Conservation (phyloP, 495 filamentous ascomycete species). For the Apiosordaria backusii region DNA sequence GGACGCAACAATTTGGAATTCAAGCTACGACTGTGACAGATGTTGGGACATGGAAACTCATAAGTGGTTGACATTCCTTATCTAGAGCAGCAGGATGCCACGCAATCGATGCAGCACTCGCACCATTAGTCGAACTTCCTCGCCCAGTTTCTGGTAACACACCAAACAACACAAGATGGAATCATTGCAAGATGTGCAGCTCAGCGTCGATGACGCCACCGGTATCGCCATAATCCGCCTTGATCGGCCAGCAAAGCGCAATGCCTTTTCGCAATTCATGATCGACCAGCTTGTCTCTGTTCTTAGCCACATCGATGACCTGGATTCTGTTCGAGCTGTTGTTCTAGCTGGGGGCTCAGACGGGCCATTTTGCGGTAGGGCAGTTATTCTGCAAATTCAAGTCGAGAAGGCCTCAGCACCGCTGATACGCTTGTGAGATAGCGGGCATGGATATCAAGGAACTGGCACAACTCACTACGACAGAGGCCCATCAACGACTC, state of each 20-base stretch:
- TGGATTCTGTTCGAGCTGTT: slow-evolving; percentile 29
- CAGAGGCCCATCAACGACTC: slow-evolving; percentile 25
- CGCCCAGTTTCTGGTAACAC: too few species aligned
- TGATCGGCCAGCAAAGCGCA: slow-evolving; percentile 37
- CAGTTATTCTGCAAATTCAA: background rate
- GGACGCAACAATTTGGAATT: background rate
- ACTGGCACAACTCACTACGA: slow-evolving; percentile 30
- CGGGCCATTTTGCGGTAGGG: slow-evolving; percentile 36
- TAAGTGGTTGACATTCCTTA: background rate
- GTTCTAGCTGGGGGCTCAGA: slow-evolving; percentile 34
- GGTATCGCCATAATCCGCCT: slow-evolving; percentile 34
- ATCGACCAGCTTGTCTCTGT: slow-evolving; percentile 26
- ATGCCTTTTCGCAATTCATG: slow-evolving; percentile 37
- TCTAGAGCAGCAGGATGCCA: background rate
- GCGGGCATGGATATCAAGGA: slow-evolving; percentile 42
- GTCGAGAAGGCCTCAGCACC: background rate
- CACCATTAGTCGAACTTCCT: background rate
- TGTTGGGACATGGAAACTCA: background rate
- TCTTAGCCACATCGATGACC: slow-evolving; percentile 25
- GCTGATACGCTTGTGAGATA: slow-evolving; percentile 7
- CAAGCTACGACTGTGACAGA: background rate
- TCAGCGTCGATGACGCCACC: slow-evolving; percentile 8
- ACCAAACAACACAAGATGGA: background rate
- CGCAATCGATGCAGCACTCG: background rate
- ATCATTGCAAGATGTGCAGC: slow-evolving; percentile 1